phyloP scores from a whole-genome alignment of 1,139 yeast genomes.

The Arxiozyma telluris region DNA sequence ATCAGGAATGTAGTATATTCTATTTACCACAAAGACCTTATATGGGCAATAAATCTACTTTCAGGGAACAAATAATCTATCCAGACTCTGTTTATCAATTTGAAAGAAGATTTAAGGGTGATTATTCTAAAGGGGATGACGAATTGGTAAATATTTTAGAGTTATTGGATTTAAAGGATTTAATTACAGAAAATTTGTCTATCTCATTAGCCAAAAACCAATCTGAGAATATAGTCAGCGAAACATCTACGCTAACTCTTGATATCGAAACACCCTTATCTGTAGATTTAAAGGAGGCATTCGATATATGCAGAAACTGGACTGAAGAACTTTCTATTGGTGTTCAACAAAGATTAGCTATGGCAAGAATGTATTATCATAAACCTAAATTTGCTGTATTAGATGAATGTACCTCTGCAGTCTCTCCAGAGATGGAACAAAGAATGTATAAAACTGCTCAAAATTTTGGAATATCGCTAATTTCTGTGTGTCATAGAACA shows the following conservation, averaged over 20 bases:
- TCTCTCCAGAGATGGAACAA: slow-evolving; percentile 83
- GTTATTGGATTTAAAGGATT: slow-evolving; percentile 50
- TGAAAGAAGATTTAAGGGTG: slow-evolving; percentile 32
- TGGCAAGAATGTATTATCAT: slow-evolving; percentile 88
- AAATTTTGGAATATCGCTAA: slow-evolving; percentile 65
- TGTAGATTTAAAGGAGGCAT: slow-evolving; percentile 39
- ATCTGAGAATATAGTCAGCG: neutral
- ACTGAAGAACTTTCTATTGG: slow-evolving; percentile 82
- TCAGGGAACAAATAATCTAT: slow-evolving; percentile 82
- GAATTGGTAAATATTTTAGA: slow-evolving; percentile 56
- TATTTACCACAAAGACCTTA: slow-evolving; percentile 92
- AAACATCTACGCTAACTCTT: neutral
- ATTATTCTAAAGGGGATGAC: slow-evolving; percentile 43
- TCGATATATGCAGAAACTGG: slow-evolving; percentile 74
- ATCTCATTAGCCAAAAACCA: slow-evolving; percentile 22
- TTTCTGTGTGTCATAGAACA: slow-evolving; percentile 88
- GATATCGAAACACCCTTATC: slow-evolving; percentile 1
- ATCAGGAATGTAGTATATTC: slow-evolving; percentile 49
- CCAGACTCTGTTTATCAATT: slow-evolving; percentile 65
- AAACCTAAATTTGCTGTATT: slow-evolving; percentile 86
- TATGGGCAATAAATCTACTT: slow-evolving; percentile 56
- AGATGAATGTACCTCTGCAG: slow-evolving; percentile 94
- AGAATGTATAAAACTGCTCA: slow-evolving; percentile 84
- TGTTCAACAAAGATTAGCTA: slow-evolving; percentile 87
- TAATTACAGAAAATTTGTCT: slow-evolving; percentile 36